Base-by-base conservation (phyloP, 805 yeast species). In the Ogataea ramenticola region DNA sequence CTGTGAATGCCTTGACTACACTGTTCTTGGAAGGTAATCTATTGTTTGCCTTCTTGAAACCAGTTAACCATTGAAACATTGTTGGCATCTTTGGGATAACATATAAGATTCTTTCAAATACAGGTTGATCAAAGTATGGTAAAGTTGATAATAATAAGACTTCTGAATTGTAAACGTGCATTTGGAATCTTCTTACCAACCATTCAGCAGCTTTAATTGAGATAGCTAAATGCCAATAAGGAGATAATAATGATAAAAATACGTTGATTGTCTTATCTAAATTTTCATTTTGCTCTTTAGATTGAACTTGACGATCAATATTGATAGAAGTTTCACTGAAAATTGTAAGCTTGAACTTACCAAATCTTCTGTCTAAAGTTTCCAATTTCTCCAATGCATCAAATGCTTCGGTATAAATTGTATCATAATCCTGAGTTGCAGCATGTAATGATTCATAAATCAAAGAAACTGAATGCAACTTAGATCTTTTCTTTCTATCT, bases 361-460 rank as follows among this genome's bases (percentile, higher is more conserved):
- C 60, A 62, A 93, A 91, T 43, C 91, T 73, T n/a, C 75, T 70
- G 56, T 93, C 97, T 26, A 91, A 62, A 17, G 74, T 68, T 38
- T 74, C 76, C 42, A 93, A 69, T 52, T 86, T 90, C 27, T 77
- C 79, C 38, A 90, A 70, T 0, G 95, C 96, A 45, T 85, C 93
- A 7, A 75, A 55, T 2, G 93, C 83, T 44, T 77, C 77, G 42
- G 80, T 75, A 57, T 74, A 85, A 46, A 93, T 80, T 38, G 82
- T 72, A 53, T 89, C 96, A 56, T 78, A 90, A 61, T 93, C 99
- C 67, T 93, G 98, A 31, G 90, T 77, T n/a, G 95, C 86, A 16
- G 99, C 99, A 48, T 79, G 80, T 54, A 82, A 80, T 10, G 96
- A 74, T 36, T 87, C 95, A 61, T 83, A 90, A 24, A 93, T 75